Base-by-base conservation (phyloP, 2,329 filamentous ascomycete species). In the Tolypocladium album region DNA sequence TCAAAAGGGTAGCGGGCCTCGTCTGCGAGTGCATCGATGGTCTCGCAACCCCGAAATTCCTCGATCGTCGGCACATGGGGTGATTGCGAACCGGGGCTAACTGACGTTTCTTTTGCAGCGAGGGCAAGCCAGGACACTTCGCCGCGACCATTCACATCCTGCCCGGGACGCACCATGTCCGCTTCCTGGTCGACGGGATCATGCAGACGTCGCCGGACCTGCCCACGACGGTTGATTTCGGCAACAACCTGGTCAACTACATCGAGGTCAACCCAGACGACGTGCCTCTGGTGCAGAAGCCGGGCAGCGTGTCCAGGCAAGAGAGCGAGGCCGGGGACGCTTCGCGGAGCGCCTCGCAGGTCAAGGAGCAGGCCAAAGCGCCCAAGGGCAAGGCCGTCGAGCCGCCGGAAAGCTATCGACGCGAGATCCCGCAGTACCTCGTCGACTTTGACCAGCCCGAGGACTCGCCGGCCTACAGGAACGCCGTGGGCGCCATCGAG, bases 231-330 rank as follows among this genome's bases (percentile, higher is more conserved):
- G 94, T 99, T 61, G 94, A 99, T 73, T 97, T 95, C 72, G 95
- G 92, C 64, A 97, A 97, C 76, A 96, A 96, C 71, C 81, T 99
- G 22, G 93, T 99, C 75, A 99, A 99, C 76, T 99, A 97, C 72
- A 90, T 99, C 69, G 94, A 99, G 77, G 89, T 97, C 63, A 90
- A 83, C 67, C 85, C 90, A 42, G 88, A 92, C 60, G 88, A 92
- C 68, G 75, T 87, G 38, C 78, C 79, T 13, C 69, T 71, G 34
- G 68, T 63, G n/a, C 64, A 67, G 27, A 64, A 73, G 56, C 63
- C 66, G 38, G 67, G 66, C 31, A 53, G 55, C 38, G 36, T 42
- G 17, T 65, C 67, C 34, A 59, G 43, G 42, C 52, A 61, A 31
- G 64, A 62, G 22, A 38, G 59, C 22, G 60, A 60, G 13, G 38